phyloP scores from a whole-genome alignment of 2,329 filamentous ascomycete genomes.

The Hypoxylon sp. region DNA sequence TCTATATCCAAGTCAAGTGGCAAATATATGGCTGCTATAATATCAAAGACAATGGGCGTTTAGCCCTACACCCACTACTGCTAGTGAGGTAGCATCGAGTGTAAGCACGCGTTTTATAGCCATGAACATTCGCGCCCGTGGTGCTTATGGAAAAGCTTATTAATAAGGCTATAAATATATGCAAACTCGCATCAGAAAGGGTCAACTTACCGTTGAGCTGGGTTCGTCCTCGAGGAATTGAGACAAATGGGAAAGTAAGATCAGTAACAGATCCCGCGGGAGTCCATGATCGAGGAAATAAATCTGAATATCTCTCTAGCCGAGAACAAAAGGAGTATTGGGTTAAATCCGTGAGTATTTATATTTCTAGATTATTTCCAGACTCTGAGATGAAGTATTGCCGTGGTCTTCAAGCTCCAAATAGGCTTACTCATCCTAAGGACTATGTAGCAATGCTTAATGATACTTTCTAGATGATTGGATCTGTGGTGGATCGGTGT shows the following conservation, averaged over 20 bases:
- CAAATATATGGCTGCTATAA: background rate
- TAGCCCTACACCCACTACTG: background rate
- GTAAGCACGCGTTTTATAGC: constrained; percentile 5
- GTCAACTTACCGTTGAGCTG: background rate
- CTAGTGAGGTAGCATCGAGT: constrained; percentile 6
- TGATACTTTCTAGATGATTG: background rate
- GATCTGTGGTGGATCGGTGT: constrained; percentile 7
- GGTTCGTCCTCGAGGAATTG: background rate
- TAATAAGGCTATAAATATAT: constrained; percentile 22
- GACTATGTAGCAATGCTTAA: background rate
- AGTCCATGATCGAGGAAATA: background rate
- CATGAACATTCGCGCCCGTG: constrained; percentile 2
- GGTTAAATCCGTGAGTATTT: background rate
- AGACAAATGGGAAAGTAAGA: background rate
- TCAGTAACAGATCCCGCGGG: background rate
- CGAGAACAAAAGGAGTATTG: background rate
- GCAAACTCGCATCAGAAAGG: background rate
- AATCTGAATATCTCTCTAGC: background rate
- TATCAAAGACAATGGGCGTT: background rate
- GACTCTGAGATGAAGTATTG: background rate
- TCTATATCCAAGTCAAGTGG: background rate
- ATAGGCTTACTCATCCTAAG: background rate
- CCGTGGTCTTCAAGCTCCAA: background rate
- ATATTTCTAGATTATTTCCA: background rate
- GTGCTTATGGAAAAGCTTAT: constrained; percentile 24